These are phyloP conservation scores for Persicaria maculosa DNA, from an alignment of 148 eudicot genomes.

Conservation along the genomic window DNA sequence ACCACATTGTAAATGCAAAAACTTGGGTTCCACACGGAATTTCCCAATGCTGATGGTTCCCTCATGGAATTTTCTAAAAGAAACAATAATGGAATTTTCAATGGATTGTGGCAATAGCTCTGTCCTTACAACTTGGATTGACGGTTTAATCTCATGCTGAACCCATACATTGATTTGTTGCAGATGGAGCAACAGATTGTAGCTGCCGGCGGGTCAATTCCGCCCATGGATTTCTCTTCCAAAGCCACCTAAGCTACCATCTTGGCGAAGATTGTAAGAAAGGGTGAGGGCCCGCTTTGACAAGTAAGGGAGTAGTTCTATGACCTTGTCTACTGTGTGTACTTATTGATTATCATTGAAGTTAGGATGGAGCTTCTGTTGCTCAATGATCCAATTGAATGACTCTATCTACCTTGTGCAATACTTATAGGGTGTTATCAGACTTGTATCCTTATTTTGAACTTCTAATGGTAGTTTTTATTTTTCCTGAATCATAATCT, in stretches of 20 bases:
- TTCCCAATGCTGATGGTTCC: no score
- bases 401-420: neutral
- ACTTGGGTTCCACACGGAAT: no score
- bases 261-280: neutral
- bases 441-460: neutral
- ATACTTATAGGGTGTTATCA: neutral
- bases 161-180: neutral
- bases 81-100: neutral
- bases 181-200: constrained; percentile 15
- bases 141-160: neutral
- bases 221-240: neutral
- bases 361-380: neutral
- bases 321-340: neutral
- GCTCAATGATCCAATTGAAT: neutral
- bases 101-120: neutral
- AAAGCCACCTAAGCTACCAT: constrained; percentile 5
- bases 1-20: no score
- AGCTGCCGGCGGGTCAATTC: constrained; percentile 14
- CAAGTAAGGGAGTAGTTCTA: neutral
- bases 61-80: neutral
- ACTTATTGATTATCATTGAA: neutral
- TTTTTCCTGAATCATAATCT: neutral
- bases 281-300: neutral
- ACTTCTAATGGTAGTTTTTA: neutral
- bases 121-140: neutral